Evolutionary conservation across 2,329 filamentous ascomycete genomes (phyloP).

Genomic region (Sporothrix phasma): DNA sequence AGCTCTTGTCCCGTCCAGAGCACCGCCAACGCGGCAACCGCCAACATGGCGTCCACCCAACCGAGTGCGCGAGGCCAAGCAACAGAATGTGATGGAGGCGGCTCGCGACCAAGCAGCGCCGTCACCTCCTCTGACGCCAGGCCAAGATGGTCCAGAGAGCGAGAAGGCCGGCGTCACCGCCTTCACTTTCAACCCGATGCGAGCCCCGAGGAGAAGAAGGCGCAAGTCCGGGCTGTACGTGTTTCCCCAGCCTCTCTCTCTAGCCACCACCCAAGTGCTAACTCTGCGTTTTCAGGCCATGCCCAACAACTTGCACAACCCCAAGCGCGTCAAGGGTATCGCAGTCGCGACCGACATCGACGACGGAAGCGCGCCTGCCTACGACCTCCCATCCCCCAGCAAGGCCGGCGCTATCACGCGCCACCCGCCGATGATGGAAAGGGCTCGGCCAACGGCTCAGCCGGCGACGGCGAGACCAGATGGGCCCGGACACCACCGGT

Average conservation of each 20-base stretch:
- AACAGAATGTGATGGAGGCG: constrained; percentile 69
- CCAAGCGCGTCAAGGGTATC: constrained; percentile 50
- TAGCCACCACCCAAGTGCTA: background rate
- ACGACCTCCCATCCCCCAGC: constrained; percentile 67
- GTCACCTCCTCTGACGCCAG: constrained; percentile 64
- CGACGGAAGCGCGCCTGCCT: constrained; percentile 56
- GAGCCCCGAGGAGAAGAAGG: constrained; percentile 70
- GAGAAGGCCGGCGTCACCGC: constrained; percentile 68
- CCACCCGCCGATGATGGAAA: constrained; percentile 32
- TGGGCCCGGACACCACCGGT: constrained; percentile 52
- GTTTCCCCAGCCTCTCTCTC: background rate
- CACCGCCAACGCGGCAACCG: background rate
- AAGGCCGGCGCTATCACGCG: constrained; percentile 53
- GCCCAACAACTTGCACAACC: constrained; percentile 51
- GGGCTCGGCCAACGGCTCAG: constrained; percentile 38
- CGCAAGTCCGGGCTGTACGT: constrained; percentile 65
- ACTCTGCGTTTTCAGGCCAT: constrained; percentile 38
- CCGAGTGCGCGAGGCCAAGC: constrained; percentile 56
- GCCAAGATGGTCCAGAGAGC: constrained; percentile 64
- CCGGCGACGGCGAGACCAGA: constrained; percentile 46
- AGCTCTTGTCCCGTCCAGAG: background rate
- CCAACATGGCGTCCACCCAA: constrained; percentile 25
- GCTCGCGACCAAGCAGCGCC: constrained; percentile 57
- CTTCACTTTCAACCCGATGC: constrained; percentile 85
- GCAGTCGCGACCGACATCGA: constrained; percentile 72